Base-by-base conservation (phyloP, 345 rosid genomes). In the Eucalyptus marginata region DNA sequence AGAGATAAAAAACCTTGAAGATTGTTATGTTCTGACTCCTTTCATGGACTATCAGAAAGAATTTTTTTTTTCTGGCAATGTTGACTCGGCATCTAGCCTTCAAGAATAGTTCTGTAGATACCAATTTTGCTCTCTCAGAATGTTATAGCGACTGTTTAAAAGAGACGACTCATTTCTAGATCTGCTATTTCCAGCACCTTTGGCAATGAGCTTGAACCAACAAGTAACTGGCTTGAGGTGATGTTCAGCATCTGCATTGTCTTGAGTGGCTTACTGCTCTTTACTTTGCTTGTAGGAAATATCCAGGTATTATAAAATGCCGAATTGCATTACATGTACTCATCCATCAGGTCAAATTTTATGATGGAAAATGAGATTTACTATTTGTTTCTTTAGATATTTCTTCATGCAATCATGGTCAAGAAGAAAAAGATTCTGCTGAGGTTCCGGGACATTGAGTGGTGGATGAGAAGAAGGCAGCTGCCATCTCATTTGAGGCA, bases 381-480 rank as follows among this genome's bases (percentile, higher is more conserved):
- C 76, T 16, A 85, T 85, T 85, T 33, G 36, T 85, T 15, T 87
- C 49, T 56, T 47, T n/a, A 95, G 97, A 94, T 94, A 44, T 94
- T 94, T 88, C 50, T 95, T 92, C 92, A 93, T n/a, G 93, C 93
- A 14, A 93, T 93, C 47, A 90, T 94, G 94, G 94, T 95, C 25
- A 94, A 91, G 90, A 94, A 92, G 92, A 92, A 92, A 87, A 89
- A 92, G 89, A 91, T 91, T 93, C 94, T 94, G 91, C 92, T 94
- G 46, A 91, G 93, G 88, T 88, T 90, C 40, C 87, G 90, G 79
- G 95, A 94, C 88, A 89, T 94, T 43, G 95, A 94, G 44, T 93
- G 97, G 97, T 95, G 95, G 97, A 95, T 94, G 97, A 91, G 89
- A 66, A 89, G 94, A 71, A 91, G 95, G 64, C 97, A 94, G 89